Percentiles rank a stretch among this genome's conserved stretches.
Evolutionary conservation across 495 filamentous ascomycete genomes (phyloP).

Genomic region (Penicillium atrosanguineum): DNA sequence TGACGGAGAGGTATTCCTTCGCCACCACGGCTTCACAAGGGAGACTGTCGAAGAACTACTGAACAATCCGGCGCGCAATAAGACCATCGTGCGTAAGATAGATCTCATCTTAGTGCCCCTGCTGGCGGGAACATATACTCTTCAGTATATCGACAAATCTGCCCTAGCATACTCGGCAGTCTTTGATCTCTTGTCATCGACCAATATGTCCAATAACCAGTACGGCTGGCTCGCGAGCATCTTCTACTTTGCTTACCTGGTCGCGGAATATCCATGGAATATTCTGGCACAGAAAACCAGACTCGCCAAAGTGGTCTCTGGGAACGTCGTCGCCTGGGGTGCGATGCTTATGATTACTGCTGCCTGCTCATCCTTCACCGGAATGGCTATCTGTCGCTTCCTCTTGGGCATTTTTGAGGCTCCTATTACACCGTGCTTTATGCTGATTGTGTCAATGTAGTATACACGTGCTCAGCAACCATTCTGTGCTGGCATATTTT

Average conservation of each 20-base stretch:
- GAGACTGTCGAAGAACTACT: conserved; percentile 17
- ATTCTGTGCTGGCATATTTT: conserved; percentile 37
- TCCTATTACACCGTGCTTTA: conserved; percentile 43
- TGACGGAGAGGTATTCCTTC: conserved; percentile 33
- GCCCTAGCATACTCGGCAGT: conserved; percentile 36
- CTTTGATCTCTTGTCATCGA: conserved; percentile 31
- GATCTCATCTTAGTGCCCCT: conserved; percentile 50
- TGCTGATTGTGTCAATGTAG: conserved; percentile 38
- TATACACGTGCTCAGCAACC: conserved; percentile 29
- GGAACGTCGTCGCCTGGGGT: conserved; percentile 33
- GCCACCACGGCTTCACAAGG: conserved; percentile 27
- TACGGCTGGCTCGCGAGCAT: conserved; percentile 53
- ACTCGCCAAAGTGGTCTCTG: conserved; percentile 19
- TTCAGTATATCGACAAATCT: conserved; percentile 41
- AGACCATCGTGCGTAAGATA: conserved; percentile 31
- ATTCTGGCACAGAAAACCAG: conserved; percentile 22
- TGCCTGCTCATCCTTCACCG: conserved; percentile 30
- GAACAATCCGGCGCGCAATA: conserved; percentile 24
- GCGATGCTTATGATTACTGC: conserved; percentile 40
- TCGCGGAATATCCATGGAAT: conserved; percentile 35
- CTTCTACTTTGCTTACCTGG: conserved; percentile 55
- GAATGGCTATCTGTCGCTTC: conserved; percentile 42
- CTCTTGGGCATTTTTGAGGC: conserved; percentile 38
- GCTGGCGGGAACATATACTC: conserved; percentile 49
- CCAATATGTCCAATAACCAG: conserved; percentile 31